Evolutionary conservation across 2,329 filamentous ascomycete genomes (phyloP), one percentile per base, ranked within the genome.

Genomic region (Thermoascus crustaceus): DNA sequence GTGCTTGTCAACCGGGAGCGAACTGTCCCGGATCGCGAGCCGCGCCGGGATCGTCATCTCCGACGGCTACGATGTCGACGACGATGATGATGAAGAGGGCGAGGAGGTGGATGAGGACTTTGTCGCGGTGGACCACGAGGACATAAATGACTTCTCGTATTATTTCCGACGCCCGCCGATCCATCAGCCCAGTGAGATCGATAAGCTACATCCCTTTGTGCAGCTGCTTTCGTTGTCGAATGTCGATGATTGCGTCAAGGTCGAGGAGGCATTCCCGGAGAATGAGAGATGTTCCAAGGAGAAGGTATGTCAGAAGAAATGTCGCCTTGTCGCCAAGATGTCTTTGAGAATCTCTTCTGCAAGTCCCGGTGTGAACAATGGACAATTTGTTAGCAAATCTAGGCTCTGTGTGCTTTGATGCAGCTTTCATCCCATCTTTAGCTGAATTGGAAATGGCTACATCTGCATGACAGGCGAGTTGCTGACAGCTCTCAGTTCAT

Each of bases 181-280:
- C n/a, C 55, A 56, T 30, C 53, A 56, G 16, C 57, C 50, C 35
- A 57, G 58, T 22, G 53, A 56, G 37, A 44, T 65, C 7, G 78
- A 80, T 49, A 68, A 75, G 33, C 75, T 85, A 50, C 75, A 84
- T 51, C 78, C 85, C 17, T 82, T 83, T 50, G 73, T 83, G n/a
- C 77, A 84, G 34, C 75, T 82, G 18, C 71, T 95, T 33, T 84
- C 76, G 25, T 44, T 59, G 30, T 64, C 64, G 8, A 61, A 71
- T 43, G 57, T 68, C 8, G 66, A 71, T 13, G 61, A 73, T 46
- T 79, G 76, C 55, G 63, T 74, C 42, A 60, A 60, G 41, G 67
- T 80, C 11, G 76, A 81, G 53, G 65, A 72, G 37, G 70, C 71
- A 6, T 80, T 81, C 49, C 74, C 76, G 18, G 68, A 73, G 23